A percentile compares a stretch with the other conserved stretches of the same genome.
Conservation (phyloP, 257 asterid species). For the Buddleja alternifolia region DNA sequence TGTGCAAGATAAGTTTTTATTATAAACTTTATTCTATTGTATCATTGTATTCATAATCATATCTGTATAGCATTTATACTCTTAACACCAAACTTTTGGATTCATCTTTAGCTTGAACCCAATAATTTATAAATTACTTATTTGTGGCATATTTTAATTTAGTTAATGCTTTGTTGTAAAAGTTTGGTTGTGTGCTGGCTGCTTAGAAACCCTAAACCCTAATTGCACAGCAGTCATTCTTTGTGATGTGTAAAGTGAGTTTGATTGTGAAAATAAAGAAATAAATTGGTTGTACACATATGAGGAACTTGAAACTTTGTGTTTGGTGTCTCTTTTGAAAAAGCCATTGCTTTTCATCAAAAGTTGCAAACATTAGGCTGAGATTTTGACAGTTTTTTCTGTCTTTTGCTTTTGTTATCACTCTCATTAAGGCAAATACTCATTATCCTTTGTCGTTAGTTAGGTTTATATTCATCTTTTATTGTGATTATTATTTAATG, state of each 20-base stretch:
- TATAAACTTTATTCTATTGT: too few species aligned
- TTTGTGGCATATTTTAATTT: not conserved
- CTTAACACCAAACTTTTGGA: not conserved
- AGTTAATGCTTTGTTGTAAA: constrained; percentile 14
- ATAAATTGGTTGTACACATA: constrained; percentile 14
- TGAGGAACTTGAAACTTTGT: constrained; percentile 39
- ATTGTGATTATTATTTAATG: too few species aligned
- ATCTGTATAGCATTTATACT: too few species aligned
- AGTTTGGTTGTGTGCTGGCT: constrained; percentile 23
- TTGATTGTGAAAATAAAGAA: constrained; percentile 27
- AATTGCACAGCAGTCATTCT: constrained; percentile 26
- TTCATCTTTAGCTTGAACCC: not conserved
- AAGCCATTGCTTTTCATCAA: constrained; percentile 45
- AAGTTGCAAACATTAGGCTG: constrained; percentile 45
- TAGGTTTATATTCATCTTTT: too few species aligned
- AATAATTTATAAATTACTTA: not conserved
- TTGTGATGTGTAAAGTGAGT: constrained; percentile 45
- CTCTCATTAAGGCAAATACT: too few species aligned
- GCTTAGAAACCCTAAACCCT: constrained; percentile 28
- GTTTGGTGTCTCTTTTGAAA: constrained; percentile 46
- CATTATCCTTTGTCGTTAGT: too few species aligned
- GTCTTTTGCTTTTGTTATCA: constrained; percentile 22
- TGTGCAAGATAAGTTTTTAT: too few species aligned
- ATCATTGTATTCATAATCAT: too few species aligned
- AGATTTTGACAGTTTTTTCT: constrained; percentile 47